Base-by-base conservation (phyloP, 1,139 yeast species). In the Geotrichum histeridarum region DNA sequence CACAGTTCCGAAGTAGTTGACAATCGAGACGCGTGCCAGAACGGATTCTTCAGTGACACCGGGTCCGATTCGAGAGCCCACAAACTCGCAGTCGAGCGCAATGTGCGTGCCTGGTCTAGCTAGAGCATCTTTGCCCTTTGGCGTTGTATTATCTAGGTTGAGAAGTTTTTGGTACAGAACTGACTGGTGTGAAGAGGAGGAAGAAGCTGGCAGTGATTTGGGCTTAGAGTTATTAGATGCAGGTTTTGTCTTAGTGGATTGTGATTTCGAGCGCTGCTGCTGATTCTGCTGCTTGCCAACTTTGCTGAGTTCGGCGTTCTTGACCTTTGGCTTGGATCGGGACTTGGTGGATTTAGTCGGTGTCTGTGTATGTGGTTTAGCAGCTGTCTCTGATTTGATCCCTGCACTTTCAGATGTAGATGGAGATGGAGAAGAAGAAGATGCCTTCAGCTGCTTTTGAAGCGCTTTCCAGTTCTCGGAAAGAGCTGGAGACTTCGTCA, bases 11-110 rank as follows among this genome's bases (percentile, higher is more conserved):
- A 80, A 84, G 65, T 77, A 88, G 67, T 91, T 89, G 3, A 91
- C 96, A 11, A 91, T 73, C 0, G 96, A 87, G 0, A 90, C 91
- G 61, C 98, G 77, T 0, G 96, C 97, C 33, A 91, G 74, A 1
- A 84, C 91, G 4, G 91, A 83, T 2, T 60, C 55, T 46, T 77
- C 79, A 7, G 94, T 5, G 27, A 31, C 39, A 18, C 42, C 14
- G 11, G 43, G 27, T 1, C 33, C 14, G 15, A 22, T 8, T 31
- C 31, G 31, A 12, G 51, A 42, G 5, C 97, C 97, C 1, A 91
- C 97, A 74, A 91, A 90, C 65, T 91, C 98, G 74, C 97, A 90
- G 71, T 91, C 98, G 57, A 91, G 79, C 0, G 96, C 90, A 7
- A 91, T 62, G 61, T 79, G 89, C 63, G 79, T 84, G 0, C 96